Conservation (phyloP, 2,329 filamentous ascomycete genomes). For the Emericellopsis atlantica region DNA sequence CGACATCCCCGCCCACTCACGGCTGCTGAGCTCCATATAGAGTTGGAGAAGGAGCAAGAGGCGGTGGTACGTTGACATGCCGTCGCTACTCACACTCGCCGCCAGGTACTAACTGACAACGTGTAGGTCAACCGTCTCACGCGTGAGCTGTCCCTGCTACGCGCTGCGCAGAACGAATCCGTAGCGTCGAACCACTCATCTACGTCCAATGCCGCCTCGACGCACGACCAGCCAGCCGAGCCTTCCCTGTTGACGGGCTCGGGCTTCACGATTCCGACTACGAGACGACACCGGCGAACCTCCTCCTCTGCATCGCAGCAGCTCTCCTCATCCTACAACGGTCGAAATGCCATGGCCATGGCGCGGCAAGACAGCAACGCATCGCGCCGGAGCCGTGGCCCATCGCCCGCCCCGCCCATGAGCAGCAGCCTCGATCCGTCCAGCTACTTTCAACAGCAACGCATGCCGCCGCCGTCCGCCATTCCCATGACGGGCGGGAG, state of each 20-base stretch:
- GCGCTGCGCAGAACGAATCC: slow-evolving; percentile 54
- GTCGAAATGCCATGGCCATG: slow-evolving; percentile 26
- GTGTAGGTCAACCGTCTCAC: slow-evolving; percentile 79
- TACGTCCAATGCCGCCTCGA: slow-evolving; percentile 39
- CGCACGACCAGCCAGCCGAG: slow-evolving; percentile 33
- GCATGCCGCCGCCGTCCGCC: slow-evolving; percentile 21
- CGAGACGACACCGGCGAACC: slow-evolving; percentile 43
- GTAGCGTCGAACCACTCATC: slow-evolving; percentile 55
- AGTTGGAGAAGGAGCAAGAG: slow-evolving; percentile 92
- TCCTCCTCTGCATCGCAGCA: slow-evolving; percentile 40
- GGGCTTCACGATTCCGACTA: slow-evolving; percentile 42
- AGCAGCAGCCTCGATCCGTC: slow-evolving; percentile 28
- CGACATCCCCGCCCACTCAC: slow-evolving; percentile 82
- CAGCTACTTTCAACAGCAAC: slow-evolving; percentile 35
- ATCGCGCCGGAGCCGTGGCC: slow-evolving; percentile 38
- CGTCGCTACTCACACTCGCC: neutral
- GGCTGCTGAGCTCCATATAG: slow-evolving; percentile 73
- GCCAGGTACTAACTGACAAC: neutral
- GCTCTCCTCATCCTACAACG: slow-evolving; percentile 21
- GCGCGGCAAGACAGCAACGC: slow-evolving; percentile 43
- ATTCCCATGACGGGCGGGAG: slow-evolving; percentile 12
- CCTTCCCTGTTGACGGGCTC: slow-evolving; percentile 42
- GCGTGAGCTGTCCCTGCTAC: slow-evolving; percentile 75
- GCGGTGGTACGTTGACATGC: slow-evolving; percentile 56
- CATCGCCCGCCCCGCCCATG: slow-evolving; percentile 26